Base-by-base conservation (phyloP, 805 yeast species). In the Brettanomyces sp. region DNA sequence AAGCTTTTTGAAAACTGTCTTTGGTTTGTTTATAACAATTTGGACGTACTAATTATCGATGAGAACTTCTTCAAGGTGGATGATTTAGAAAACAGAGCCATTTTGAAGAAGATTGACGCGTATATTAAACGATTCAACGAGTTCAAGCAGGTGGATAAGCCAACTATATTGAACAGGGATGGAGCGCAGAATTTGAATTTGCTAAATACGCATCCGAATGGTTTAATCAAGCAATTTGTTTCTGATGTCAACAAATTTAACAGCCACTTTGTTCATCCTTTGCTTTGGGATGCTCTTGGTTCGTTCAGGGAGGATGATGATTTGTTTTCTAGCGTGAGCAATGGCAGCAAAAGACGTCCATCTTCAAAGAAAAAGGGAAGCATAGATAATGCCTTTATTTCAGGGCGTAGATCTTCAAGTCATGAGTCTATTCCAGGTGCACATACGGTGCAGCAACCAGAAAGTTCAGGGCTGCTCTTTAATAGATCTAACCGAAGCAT, bases 1-100 rank as follows among this genome's bases (percentile, higher is more conserved):
- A 76, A 80, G 51, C 60, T 89, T 35, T 69, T 78, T 49, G 69
- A 71, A 43, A 74, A 77, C 45, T 77, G 95, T 56, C 65, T 81
- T 24, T 80, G 87, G 81, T 84, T 75, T 52, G 68, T 86, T 11
- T 79, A 75, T 52, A 71, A 76, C 51, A 86, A 87, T 57, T 63
- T 85, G 46, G 88, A 80, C 30, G 56, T 77, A 3, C 55, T 85
- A 13, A 64, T 88, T 33, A 73, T 78, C 45, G 81, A 79, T 39
- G 24, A 34, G 22, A 62, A 63, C 1, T 67, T 69, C 45, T 48
- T 59, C 1, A 63, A 65, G 7, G 22, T 23, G 13, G 59, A 62
- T 4, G 47, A 51, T 42, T 38, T 45, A 7, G 48, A 49, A 3
- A 52, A 54, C 5, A 33, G 34, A 5, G 55, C 49, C 22, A 47